These are phyloP conservation scores for Myxozyma vanderwaltii DNA, from an alignment of 805 yeast genomes.

Conservation along the genomic window DNA sequence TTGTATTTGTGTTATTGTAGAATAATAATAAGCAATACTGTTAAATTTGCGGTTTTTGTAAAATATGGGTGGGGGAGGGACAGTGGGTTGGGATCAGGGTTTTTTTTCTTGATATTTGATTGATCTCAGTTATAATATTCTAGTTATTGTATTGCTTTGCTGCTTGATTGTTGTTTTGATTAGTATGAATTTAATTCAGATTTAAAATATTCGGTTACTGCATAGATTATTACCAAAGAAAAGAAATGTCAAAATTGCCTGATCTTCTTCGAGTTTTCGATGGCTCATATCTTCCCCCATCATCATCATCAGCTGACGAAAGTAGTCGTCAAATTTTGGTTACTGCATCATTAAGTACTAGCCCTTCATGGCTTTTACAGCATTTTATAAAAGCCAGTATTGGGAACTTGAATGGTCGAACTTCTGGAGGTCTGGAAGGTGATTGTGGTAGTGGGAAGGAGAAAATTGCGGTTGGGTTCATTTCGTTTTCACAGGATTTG, in stretches of 20 bases:
- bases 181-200: neutral
- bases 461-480: constrained; percentile 8
- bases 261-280: constrained; percentile 27
- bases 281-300: constrained; percentile 13
- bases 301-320: neutral
- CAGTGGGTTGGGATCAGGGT: neutral
- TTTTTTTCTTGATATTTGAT: neutral
- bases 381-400: constrained; percentile 12
- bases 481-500: constrained; percentile 22
- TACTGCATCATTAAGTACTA: constrained; percentile 11
- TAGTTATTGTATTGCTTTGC: neutral
- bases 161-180: neutral
- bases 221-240: neutral
- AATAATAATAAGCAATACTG: too few relatives aligned
- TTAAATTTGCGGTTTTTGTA: too few relatives aligned
- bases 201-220: too few relatives aligned
- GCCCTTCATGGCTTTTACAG: constrained; percentile 27
- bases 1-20: too few relatives aligned
- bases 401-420: too few relatives aligned
- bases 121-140: neutral
- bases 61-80: neutral
- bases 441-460: neutral
- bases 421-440: too few relatives aligned
- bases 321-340: constrained; percentile 5
- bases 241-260: constrained; percentile 13